phyloP scores from a whole-genome alignment of 2,329 filamentous ascomycete species.

The Arthroderma sp. region DNA sequence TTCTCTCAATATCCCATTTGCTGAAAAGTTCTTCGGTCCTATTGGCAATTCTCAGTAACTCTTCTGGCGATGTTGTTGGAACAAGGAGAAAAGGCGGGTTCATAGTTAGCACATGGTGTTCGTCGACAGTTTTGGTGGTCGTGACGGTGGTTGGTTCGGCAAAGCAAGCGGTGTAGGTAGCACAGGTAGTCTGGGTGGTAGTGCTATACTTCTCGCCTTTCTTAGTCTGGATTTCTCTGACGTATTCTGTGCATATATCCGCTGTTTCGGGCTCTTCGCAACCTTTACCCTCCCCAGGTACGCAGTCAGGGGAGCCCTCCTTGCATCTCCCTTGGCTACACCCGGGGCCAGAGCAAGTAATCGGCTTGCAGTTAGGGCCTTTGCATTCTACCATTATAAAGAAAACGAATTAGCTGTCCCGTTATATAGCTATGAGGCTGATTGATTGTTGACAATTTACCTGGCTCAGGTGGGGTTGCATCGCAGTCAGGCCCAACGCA shows the following conservation, averaged over 20 bases:
- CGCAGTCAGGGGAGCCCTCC: not conserved
- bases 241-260: conserved; percentile 2
- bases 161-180: too few relatives aligned
- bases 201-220: too few relatives aligned
- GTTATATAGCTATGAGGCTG: too few relatives aligned
- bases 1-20: too few relatives aligned
- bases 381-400: not conserved
- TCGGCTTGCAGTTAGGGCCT: not conserved
- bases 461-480: too few relatives aligned
- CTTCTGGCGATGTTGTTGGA: too few relatives aligned
- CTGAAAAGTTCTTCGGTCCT: too few relatives aligned
- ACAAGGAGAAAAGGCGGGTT: not conserved
- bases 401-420: too few relatives aligned
- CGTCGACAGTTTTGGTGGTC: not conserved
- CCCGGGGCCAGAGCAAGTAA: not conserved
- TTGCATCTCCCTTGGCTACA: conserved; percentile 2
- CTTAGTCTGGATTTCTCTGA: not conserved
- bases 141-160: conserved; percentile 1
- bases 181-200: too few relatives aligned
- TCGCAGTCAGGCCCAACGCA: too few relatives aligned
- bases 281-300: not conserved
- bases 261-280: conserved; percentile 2
- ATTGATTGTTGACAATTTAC: too few relatives aligned
- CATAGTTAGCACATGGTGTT: not conserved
- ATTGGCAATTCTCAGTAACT: too few relatives aligned